Evolutionary conservation across 257 asterid species (phyloP).

Genomic region (Solanum neorickii): DNA sequence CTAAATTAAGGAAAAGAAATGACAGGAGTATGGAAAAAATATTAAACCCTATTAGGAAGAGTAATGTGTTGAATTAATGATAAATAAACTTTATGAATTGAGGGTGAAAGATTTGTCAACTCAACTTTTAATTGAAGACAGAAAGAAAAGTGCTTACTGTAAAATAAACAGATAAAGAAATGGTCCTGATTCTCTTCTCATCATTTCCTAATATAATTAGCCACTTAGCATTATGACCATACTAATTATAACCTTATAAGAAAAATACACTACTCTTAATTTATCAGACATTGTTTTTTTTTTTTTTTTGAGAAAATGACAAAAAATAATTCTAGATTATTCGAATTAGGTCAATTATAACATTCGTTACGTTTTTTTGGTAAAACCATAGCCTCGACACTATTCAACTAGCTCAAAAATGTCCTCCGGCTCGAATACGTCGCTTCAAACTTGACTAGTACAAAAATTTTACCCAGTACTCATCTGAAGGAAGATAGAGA

Average conservation of each 20-base stretch:
- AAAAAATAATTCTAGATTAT: background rate
- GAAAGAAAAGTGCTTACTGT: background rate
- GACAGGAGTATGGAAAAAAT: background rate
- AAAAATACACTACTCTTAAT: slow-evolving; percentile 1
- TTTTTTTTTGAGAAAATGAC: background rate
- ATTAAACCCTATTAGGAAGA: background rate
- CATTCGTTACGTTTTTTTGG: background rate
- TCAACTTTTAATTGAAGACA: background rate
- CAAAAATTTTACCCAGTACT: accelerated
- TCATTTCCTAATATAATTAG: slow-evolving; percentile 17
- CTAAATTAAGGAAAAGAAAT: background rate
- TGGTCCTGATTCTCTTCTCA: slow-evolving; percentile 3
- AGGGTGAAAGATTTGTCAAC: background rate
- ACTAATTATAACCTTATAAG: slow-evolving; percentile 3
- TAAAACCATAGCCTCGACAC: background rate
- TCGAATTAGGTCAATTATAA: background rate
- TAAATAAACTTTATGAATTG: background rate
- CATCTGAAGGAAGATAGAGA: background rate
- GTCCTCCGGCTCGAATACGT: accelerated
- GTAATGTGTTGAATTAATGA: background rate
- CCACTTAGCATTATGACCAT: slow-evolving; percentile 1
- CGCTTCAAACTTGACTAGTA: too few species aligned
- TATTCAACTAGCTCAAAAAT: background rate
- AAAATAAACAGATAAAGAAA: background rate
- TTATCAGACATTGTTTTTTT: background rate